Evolutionary conservation across 1,139 yeast species (phyloP).

Genomic region (Sugiyamaella japonica): DNA sequence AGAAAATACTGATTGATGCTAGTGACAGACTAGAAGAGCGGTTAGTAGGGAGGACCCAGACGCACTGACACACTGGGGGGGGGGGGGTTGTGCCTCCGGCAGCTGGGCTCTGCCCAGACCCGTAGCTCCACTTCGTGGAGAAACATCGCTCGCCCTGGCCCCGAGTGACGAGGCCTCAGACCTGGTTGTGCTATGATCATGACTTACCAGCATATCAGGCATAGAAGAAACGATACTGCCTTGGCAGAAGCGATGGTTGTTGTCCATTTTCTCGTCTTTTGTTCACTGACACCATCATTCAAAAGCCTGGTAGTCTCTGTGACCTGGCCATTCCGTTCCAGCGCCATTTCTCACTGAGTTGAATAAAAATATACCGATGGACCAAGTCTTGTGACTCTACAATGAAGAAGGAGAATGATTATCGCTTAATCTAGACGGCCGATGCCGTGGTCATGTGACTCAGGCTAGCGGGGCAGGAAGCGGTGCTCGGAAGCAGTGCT

Average conservation of each 20-base stretch:
- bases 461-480: too few species aligned
- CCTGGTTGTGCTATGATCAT: not conserved
- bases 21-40: conserved; percentile 55
- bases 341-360: not conserved
- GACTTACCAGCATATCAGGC: conserved; percentile 28
- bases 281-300: not conserved
- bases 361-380: not conserved
- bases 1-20: conserved; percentile 79
- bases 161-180: too few species aligned
- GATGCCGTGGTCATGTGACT: not conserved
- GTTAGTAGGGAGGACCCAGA: not conserved
- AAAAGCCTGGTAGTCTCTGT: conserved; percentile 14
- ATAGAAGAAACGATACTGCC: conserved; percentile 23
- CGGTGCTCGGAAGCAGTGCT: not conserved
- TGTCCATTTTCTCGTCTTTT: not conserved
- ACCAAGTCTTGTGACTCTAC: not conserved
- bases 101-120: too few species aligned
- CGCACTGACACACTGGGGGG: too few species aligned
- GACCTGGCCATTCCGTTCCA: conserved; percentile 1
- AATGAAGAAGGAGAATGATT: not conserved
- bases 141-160: too few species aligned
- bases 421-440: not conserved
- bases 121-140: too few species aligned
- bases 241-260: conserved; percentile 5
- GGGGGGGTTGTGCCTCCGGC: not conserved